Base-by-base conservation (phyloP, 352 stramenopile species). In the Phytophthora nicotianae region DNA sequence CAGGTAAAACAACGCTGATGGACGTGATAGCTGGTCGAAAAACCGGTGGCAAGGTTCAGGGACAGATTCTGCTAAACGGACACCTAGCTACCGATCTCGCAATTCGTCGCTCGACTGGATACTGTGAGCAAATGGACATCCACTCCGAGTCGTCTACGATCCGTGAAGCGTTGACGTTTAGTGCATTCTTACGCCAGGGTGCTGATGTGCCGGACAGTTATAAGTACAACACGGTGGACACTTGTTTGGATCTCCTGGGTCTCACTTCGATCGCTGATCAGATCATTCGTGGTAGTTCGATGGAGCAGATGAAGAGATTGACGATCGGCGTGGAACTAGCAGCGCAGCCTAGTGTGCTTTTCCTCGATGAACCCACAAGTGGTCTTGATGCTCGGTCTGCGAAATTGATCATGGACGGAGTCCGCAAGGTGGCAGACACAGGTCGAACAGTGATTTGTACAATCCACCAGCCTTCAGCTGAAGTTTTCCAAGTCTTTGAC, bases 291-390 rank as follows among this genome's bases (percentile, higher is more conserved):
- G 29, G 29, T 8, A 35, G 29, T 8, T 35, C 9, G 5, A 35
- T 43, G 37, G 17, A 43, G 37, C 37, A 43, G 37, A 43, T 43
- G 17, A 43, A 43, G 37, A 7, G 37, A 43, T 21, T 43, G 37
- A 43, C 37, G 17, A 43, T 43, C 37, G 37, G 37, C 16, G 37
- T 43, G 16, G 37, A 21, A 10, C 37, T 43, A 2, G 17, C 17
- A 21, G 37, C 37, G 10, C 37, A 43, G 14, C 37, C 37, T 5
- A 43, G 17, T 21, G 37, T 43, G 3, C 37, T 43, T 5, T 43
- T 43, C 13, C 37, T 43, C 3, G 37, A 43, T 43, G 37, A 43
- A 43, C 37, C 16, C 4, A 43, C 37, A 2, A 43, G 37, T 21
- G 37, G 37, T 19, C 16, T 43, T 8, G 17, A 43, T 21, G 37